Conservation (phyloP, 495 filamentous ascomycete genomes). For the Talaromyces nanjingensis region DNA sequence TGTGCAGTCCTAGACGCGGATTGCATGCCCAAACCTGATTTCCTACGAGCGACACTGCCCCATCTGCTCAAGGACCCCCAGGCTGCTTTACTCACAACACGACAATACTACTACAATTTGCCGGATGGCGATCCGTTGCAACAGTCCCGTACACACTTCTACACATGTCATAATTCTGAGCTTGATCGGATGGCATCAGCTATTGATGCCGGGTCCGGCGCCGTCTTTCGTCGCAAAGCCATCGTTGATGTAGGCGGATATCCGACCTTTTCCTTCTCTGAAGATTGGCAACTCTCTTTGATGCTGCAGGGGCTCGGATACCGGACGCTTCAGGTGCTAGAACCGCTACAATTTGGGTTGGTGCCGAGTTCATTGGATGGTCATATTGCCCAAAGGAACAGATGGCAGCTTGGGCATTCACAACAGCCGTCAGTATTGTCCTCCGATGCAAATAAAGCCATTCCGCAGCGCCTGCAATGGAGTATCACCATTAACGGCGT, state of each 20-base stretch:
- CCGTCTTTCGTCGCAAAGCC: conserved; percentile 35
- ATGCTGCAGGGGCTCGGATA: conserved; percentile 36
- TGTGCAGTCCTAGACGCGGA: conserved; percentile 33
- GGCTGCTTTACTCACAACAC: conserved; percentile 23
- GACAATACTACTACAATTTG: conserved; percentile 46
- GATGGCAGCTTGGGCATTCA: conserved; percentile 36
- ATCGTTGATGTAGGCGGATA: conserved; percentile 42
- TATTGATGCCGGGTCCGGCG: conserved; percentile 42
- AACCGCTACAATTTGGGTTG: conserved; percentile 43
- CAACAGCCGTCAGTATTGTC: conserved; percentile 24
- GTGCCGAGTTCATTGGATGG: conserved; percentile 41
- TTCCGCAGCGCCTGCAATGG: conserved; percentile 17
- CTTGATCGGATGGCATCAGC: conserved; percentile 20
- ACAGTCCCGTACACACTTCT: conserved; percentile 38
- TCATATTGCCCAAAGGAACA: conserved; percentile 43
- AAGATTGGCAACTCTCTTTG: conserved; percentile 43
- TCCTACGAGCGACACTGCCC: conserved; percentile 42
- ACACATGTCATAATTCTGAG: conserved; percentile 27
- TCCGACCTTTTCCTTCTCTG: conserved; percentile 42
- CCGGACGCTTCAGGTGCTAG: conserved; percentile 38
- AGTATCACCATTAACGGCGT: conserved; percentile 22
- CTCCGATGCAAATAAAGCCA: conserved; percentile 6
- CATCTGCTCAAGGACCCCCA: conserved; percentile 36
- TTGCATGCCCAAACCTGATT: conserved; percentile 40
- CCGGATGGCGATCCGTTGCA: conserved; percentile 40